Conservation (phyloP, 805 yeast species). For the Metschnikowia matae region DNA sequence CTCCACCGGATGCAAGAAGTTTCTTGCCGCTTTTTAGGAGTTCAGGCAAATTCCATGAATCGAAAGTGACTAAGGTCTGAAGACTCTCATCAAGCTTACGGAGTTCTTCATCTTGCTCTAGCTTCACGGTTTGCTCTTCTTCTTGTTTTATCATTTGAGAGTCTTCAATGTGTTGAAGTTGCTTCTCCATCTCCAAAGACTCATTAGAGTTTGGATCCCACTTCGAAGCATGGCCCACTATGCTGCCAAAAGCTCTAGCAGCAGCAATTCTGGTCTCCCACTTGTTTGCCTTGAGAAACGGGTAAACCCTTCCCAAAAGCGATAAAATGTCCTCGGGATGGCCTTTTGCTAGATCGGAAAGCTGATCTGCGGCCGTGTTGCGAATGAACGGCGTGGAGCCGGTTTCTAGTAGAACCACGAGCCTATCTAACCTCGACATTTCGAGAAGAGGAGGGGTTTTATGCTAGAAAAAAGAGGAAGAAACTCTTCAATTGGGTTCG, state of each 20-base stretch:
- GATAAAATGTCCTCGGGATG: conserved; percentile 91
- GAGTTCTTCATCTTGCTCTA: conserved; percentile 41
- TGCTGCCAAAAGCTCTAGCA: conserved; percentile 91
- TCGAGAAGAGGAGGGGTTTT: not conserved
- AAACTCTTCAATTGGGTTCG: not conserved
- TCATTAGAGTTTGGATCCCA: conserved; percentile 78
- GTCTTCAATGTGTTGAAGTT: conserved; percentile 15
- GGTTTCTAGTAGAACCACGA: conserved; percentile 70
- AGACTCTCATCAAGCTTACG: conserved; percentile 38
- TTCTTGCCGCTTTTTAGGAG: conserved; percentile 49
- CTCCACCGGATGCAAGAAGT: conserved; percentile 62
- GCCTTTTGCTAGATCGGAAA: conserved; percentile 87
- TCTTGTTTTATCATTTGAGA: conserved; percentile 23
- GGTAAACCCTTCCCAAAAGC: conserved; percentile 83
- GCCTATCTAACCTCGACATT: conserved; percentile 52
- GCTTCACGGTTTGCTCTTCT: conserved; percentile 28
- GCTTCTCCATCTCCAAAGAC: conserved; percentile 22
- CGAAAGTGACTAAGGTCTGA: conserved; percentile 43
- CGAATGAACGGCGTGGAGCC: conserved; percentile 93
- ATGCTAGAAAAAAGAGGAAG: not conserved
- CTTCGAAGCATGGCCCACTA: conserved; percentile 65
- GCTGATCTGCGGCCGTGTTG: conserved; percentile 95
- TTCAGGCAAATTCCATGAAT: conserved; percentile 47
- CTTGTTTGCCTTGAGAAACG: conserved; percentile 72
- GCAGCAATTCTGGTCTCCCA: conserved; percentile 98